Conservation (phyloP, 495 filamentous ascomycete species). For the Neurospora terricola region DNA sequence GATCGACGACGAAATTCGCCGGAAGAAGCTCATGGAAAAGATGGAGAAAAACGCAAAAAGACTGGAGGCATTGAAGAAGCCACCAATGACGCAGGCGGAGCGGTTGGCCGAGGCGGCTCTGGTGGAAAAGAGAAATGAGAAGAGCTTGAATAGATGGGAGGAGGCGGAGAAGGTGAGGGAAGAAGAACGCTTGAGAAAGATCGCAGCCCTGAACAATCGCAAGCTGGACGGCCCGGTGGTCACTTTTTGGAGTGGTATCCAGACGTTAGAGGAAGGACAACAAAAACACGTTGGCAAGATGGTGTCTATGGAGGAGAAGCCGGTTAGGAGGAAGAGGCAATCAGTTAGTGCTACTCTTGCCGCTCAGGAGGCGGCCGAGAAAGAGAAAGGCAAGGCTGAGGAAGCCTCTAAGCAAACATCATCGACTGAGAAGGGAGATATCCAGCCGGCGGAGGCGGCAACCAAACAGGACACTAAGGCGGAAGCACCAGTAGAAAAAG, state of each 20-base stretch:
- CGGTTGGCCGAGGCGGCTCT: conserved; percentile 73
- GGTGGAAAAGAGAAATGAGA: conserved; percentile 74
- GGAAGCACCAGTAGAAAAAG: neutral
- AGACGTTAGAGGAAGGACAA: conserved; percentile 65
- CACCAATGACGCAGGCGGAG: conserved; percentile 82
- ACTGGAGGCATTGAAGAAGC: conserved; percentile 63
- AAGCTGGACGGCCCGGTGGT: conserved; percentile 83
- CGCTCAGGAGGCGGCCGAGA: conserved; percentile 15
- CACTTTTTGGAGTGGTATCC: conserved; percentile 85
- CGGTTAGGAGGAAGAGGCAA: conserved; percentile 36
- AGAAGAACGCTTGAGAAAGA: conserved; percentile 68
- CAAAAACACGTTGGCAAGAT: conserved; percentile 64
- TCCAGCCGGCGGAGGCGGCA: neutral
- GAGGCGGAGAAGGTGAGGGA: conserved; percentile 77
- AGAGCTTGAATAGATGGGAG: conserved; percentile 92
- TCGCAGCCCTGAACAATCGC: conserved; percentile 76
- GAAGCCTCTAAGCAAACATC: conserved; percentile 9
- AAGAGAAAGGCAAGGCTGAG: conserved; percentile 15
- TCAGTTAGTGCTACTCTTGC: conserved; percentile 15
- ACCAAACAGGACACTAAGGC: neutral
- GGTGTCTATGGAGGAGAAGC: conserved; percentile 49
- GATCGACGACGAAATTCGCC: conserved; percentile 70
- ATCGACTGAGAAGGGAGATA: conserved; percentile 9
- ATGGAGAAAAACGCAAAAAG: conserved; percentile 83
- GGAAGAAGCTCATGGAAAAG: conserved; percentile 63